Evolutionary conservation across 2,329 filamentous ascomycete species (phyloP), one percentile per base, ranked within the genome.

Genomic region (Ceratocystis huliohia): DNA sequence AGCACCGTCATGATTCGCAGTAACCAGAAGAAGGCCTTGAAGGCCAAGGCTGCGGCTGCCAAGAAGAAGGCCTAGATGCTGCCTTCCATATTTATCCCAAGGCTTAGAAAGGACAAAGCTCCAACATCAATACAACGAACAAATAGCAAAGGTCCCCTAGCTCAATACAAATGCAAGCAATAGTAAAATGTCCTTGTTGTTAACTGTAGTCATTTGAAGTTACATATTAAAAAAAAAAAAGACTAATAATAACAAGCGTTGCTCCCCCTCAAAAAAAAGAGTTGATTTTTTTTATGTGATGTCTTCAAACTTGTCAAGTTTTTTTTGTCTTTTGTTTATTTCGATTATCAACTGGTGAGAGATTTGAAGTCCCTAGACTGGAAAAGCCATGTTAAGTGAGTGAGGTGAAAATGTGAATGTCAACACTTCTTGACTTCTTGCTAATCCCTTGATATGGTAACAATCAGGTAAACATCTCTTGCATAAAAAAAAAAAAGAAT

Each of bases 1-100:
- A 88, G 89, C 73, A 87, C 96, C 74, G 93, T 99, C 74, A 99
- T 99, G 94, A 97, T 99, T 79, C 86, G 90, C 76, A 97, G 93
- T 82, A 96, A 96, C 82, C 84, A 88, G 76, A 97, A 97, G 85
- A 96, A 94, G 85, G 91, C 91, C 2, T 87, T 91, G 71, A 99
- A 97, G 84, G 88, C 88, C 70, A 92, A 91, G 78, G 88, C 88
- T 67, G 87, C 88, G 22, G 69, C 68, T 25, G 80, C 81, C 41
- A 91, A 90, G 82, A 96, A 96, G 86, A 94, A 95, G 86, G 85
- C 87, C 68, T 90, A 81, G 80, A 72, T 65, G 20, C 13, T 17
- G 3, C 20, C 33, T 61, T 25, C 48, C 15, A 22, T 7, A 41
- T 41, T 41, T 41, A 41, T 41, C 13, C 10, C 37, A 41, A 41